These are phyloP conservation scores for Huntiella abstrusa DNA, from an alignment of 2,329 filamentous ascomycete species.

Conservation along the genomic window DNA sequence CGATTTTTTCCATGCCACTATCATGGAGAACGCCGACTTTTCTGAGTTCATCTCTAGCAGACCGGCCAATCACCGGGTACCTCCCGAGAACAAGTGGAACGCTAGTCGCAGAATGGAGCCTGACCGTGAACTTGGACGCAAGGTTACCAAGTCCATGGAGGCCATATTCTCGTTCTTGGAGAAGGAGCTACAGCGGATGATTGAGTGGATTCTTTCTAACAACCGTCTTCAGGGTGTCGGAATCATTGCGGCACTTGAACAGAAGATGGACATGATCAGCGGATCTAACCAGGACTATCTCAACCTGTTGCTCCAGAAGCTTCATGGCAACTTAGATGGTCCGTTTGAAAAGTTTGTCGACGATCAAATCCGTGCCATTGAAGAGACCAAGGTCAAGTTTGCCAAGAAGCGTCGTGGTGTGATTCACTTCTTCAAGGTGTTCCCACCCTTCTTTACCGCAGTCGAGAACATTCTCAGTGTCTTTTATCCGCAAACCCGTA, in stretches of 20 bases:
- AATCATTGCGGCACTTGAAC: conserved; percentile 62
- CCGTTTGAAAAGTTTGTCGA: conserved; percentile 82
- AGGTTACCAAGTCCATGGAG: conserved; percentile 75
- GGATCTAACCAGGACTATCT: conserved; percentile 91
- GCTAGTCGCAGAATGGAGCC: conserved; percentile 49
- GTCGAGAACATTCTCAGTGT: conserved; percentile 66
- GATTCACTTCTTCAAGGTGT: conserved; percentile 85
- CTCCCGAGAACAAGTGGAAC: conserved; percentile 12
- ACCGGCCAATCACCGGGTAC: conserved; percentile 9
- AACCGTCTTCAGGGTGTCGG: conserved; percentile 83
- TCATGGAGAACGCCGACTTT: conserved; percentile 64
- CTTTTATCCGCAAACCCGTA: conserved; percentile 31
- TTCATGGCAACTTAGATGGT: conserved; percentile 54
- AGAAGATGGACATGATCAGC: conserved; percentile 57
- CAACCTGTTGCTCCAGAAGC: conserved; percentile 57
- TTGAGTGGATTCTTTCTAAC: conserved; percentile 64
- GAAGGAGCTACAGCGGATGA: conserved; percentile 55
- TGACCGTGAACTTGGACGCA: conserved; percentile 67
- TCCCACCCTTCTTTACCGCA: conserved; percentile 66
- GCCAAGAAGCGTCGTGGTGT: conserved; percentile 97
- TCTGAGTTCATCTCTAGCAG: conserved; percentile 51
- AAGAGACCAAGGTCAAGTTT: conserved; percentile 87
- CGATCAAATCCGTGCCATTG: conserved; percentile 84
- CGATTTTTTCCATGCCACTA: conserved; percentile 94
- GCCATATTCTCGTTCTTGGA: conserved; percentile 71